Evolutionary conservation across 2,329 filamentous ascomycete species (phyloP), one percentile per base, ranked within the genome.

Genomic region (Neonectria coccinea): DNA sequence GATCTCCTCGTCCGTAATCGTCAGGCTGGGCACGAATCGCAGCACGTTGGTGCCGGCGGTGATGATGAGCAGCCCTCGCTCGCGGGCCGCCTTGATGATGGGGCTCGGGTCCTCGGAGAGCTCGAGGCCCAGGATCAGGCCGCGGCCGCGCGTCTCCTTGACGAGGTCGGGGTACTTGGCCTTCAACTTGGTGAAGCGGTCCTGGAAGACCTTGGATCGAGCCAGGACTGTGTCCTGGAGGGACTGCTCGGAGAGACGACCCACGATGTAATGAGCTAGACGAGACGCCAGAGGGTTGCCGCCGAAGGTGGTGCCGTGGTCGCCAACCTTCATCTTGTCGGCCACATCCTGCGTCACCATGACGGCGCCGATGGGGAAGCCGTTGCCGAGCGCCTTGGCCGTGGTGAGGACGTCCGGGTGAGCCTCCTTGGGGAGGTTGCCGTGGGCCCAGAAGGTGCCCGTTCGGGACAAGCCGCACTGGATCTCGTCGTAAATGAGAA

Each of bases 401-500:
- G 92, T 95, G 14, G 95, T 97, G 68, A 99, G 81, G 69, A 99
- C 91, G 74, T 99, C 96, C 7, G 96, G 96, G 77, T 99, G 96
- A 2, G 94, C 93, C 69, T 92, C 90, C 71, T 85, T 82, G 39
- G 92, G 91, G 25, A 96, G 85, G 62, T 85, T 84, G 11, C 85
- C 85, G 76, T 99, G 95, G 0, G 96, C 96, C 96, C 96, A 99
- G 73, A 99, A 86, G 12, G 85, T 86, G 39, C 96, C 96, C 1
- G 96, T 98, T 56, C 96, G 90, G 27, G 90, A 89, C 36, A 99
- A 84, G 57, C 96, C 96, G 78, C 94, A 97, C 81, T 99, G 96
- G 67, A 99, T 99, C 84, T 99, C 96, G 75, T 99, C 96, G 79
- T 96, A 95, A 76, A 97, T 92, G 62, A 99, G 83, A 4, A 98